Conservation (phyloP, 1,139 yeast species). For the Nakaseomyces sp. region DNA sequence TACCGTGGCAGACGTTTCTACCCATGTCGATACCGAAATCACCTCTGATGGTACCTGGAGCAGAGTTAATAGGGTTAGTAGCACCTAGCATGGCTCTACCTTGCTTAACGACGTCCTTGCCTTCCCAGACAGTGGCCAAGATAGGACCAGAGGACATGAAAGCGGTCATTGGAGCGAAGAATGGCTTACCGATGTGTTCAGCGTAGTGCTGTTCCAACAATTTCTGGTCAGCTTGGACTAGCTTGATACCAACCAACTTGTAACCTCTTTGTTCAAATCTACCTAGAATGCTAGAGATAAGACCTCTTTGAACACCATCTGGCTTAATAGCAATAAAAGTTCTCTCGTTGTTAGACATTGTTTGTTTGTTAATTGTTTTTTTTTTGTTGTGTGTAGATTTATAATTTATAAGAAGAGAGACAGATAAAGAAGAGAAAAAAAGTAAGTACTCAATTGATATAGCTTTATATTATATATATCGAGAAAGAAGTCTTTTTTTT, state of each 20-base stretch:
- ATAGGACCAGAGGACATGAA: conserved; percentile 99
- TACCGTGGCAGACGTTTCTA: conserved; percentile 98
- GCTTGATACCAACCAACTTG: conserved; percentile 95
- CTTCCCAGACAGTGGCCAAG: conserved; percentile 99
- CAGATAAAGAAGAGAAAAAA: background rate
- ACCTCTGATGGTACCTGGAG: conserved; percentile 99
- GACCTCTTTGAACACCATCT: conserved; percentile 99
- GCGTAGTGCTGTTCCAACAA: conserved; percentile 90
- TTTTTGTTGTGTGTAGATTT: background rate
- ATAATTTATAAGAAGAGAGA: background rate
- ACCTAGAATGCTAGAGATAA: conserved; percentile 77
- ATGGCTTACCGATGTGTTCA: conserved; percentile 92
- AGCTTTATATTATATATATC: no score
- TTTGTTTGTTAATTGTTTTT: background rate
- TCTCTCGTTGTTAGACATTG: conserved; percentile 47
- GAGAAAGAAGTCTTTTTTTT: no score
- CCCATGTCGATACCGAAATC: conserved; percentile 95
- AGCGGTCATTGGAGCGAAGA: conserved; percentile 90
- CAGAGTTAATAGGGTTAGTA: conserved; percentile 94
- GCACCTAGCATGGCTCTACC: conserved; percentile 98
- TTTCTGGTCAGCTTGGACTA: conserved; percentile 77
- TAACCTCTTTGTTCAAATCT: conserved; percentile 97
- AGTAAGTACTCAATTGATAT: no score
- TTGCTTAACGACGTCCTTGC: conserved; percentile 98
- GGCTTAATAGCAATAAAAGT: conserved; percentile 99